Percentiles rank a stretch among this genome's conserved stretches.
phyloP scores from a whole-genome alignment of 208 protist species.

The Leishmania amazonensis region DNA sequence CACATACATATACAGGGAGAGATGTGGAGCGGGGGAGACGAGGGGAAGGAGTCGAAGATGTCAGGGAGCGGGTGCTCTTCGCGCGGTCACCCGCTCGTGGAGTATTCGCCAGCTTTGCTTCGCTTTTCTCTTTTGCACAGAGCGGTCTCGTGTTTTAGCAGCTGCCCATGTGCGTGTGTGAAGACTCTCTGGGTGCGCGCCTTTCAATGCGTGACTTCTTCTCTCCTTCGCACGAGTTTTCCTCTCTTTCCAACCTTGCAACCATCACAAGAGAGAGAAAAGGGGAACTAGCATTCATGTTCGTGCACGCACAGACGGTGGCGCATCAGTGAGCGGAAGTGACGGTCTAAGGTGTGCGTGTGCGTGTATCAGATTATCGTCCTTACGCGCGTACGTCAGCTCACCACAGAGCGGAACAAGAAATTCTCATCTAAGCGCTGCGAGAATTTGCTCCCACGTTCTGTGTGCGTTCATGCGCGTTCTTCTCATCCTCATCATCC shows the following conservation, averaged over 20 bases:
- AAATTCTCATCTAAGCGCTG: background rate
- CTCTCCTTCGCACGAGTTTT: too few species aligned
- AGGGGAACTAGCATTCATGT: background rate
- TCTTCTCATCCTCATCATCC: background rate
- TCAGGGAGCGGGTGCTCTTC: background rate
- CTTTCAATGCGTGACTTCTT: background rate
- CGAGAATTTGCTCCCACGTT: background rate
- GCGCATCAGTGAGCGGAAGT: background rate
- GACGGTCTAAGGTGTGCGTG: background rate
- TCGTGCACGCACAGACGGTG: background rate
- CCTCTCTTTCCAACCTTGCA: background rate
- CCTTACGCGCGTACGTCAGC: background rate
- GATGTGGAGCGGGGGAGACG: background rate
- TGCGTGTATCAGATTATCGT: background rate
- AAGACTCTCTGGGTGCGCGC: background rate
- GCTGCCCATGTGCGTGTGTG: background rate
- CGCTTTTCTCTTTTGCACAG: background rate
- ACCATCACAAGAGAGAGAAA: background rate
- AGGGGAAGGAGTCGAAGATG: background rate
- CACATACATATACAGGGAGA: background rate
- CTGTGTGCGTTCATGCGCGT: background rate
- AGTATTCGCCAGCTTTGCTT: background rate
- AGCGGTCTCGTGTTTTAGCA: background rate
- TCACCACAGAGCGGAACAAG: background rate
- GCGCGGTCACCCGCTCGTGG: background rate